Evolutionary conservation across 2,329 filamentous ascomycete species (phyloP).

Genomic region (Dactylonectria macrodidyma): DNA sequence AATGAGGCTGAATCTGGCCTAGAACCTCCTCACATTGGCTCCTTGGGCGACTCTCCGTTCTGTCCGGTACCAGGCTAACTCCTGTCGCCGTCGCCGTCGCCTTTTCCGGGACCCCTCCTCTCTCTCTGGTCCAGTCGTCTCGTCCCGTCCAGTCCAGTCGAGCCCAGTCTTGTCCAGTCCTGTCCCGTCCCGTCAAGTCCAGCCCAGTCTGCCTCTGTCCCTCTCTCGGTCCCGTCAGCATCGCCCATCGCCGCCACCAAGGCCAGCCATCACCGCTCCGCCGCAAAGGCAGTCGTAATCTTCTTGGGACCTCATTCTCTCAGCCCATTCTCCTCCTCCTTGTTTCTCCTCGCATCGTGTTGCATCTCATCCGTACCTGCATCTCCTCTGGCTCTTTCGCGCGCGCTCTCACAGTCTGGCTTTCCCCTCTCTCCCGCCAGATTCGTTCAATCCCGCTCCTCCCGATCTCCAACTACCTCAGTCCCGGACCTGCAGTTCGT

Average conservation of each 20-base stretch:
- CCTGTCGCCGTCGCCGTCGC: constrained; percentile 27
- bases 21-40: constrained; percentile 46
- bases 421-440: not conserved
- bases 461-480: constrained; percentile 15
- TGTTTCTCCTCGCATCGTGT: constrained; percentile 5
- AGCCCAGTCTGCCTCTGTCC: constrained; percentile 18
- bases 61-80: constrained; percentile 25
- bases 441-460: constrained; percentile 10
- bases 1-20: constrained; percentile 50
- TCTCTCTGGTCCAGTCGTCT: constrained; percentile 17
- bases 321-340: constrained; percentile 12
- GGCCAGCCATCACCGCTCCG: constrained; percentile 46
- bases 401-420: not conserved
- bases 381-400: constrained; percentile 1
- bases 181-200: not conserved
- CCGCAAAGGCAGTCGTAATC: constrained; percentile 50
- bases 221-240: constrained; percentile 28
- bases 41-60: constrained; percentile 23
- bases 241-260: constrained; percentile 40
- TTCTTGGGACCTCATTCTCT: constrained; percentile 39
- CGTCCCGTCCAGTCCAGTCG: constrained; percentile 2
- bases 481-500: constrained; percentile 15
- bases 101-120: constrained; percentile 20
- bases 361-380: constrained; percentile 2
- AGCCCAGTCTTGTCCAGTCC: constrained; percentile 3